A percentile compares a stretch with the other conserved stretches of the same genome.
phyloP scores from a whole-genome alignment of 1,284 basidiomycete genomes.

The Ceratobasidium sp. region DNA sequence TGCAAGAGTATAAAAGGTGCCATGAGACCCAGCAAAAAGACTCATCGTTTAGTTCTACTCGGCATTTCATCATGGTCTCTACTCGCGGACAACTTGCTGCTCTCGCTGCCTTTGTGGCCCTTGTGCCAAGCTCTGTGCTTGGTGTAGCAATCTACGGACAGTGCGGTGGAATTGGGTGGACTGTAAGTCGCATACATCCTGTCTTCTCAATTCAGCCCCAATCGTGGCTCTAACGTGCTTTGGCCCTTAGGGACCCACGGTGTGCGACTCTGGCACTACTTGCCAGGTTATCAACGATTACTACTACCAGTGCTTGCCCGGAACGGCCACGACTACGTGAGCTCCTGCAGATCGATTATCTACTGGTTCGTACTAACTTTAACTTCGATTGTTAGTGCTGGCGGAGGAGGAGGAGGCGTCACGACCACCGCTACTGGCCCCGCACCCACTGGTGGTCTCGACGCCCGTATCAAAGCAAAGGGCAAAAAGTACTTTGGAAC shows the following conservation, averaged over 20 bases:
- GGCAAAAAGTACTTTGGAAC: conserved; percentile 43
- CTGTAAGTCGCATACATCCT: not conserved
- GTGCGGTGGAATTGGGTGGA: conserved; percentile 32
- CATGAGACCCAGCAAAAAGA: too few relatives aligned
- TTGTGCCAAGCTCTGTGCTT: not conserved
- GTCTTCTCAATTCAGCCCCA: too few relatives aligned
- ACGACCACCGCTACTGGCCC: conserved; percentile 18
- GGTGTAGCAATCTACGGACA: conserved; percentile 18
- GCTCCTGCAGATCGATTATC: not conserved
- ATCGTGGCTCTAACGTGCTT: too few relatives aligned
- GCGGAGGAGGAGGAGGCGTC: conserved; percentile 13
- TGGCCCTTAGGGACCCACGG: not conserved
- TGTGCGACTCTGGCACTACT: conserved; percentile 7
- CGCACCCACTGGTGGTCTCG: conserved; percentile 48
- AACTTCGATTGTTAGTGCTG: too few relatives aligned
- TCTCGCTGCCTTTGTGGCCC: conserved; percentile 2
- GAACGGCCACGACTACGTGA: not conserved
- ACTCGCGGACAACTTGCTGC: conserved; percentile 17
- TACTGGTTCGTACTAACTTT: not conserved
- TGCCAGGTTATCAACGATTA: conserved; percentile 18
- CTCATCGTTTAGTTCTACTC: not conserved
- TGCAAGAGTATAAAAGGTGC: not conserved
- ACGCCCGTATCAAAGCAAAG: conserved; percentile 52
- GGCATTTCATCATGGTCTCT: not conserved
- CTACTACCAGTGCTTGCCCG: conserved; percentile 32